Base-by-base conservation (phyloP, 116 monocot species). In the Phalaenopsis hybrid region DNA sequence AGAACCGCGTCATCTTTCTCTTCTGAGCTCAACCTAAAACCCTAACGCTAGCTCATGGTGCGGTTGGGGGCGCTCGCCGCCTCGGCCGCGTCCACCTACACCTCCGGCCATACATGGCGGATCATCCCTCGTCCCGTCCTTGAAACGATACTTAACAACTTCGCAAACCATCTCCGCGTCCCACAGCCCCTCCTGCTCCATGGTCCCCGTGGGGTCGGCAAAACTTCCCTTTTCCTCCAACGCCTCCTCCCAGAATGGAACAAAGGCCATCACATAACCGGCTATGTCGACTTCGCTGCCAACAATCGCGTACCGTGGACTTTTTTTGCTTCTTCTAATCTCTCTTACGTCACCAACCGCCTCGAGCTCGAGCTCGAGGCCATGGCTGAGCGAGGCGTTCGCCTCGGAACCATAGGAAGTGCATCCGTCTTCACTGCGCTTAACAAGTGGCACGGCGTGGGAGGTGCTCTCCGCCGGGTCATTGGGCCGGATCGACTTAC, bases 131-230 rank as follows among this genome's bases (percentile, higher is more conserved):
- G 98, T 4, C 98, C 98, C 0, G 82, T 99, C 37, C 83, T 99
- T 20, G 98, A 99, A 75, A 95, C 93, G 59, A 82, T 92, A 50
- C 98, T 99, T 44, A 95, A 90, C 88, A 93, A 91, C 88, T 87
- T 95, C 85, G 95, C 92, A 4, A 78, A 70, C 46, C 92, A 85
- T 86, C 95, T 83, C 85, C 95, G 95, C 81, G 93, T 95, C 79
- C 92, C 92, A 2, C 95, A 95, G 63, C 95, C 93, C 63, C 92
- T 99, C 87, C 83, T 99, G 86, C 84, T 99, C 87, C 98, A 99
- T 79, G 95, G 98, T 57, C 98, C 98, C 79, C 98, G 95, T 73
- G 98, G 98, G 86, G 84, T 87, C 80, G 98, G 98, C 81, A 99
- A 99, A 82, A 82, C 98, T 58, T 83, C 93, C 79, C 93, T 97